Percentiles rank a stretch among this genome's conserved stretches.
Conservation (phyloP, 805 yeast species). For the Yarrowia keelungensis region DNA sequence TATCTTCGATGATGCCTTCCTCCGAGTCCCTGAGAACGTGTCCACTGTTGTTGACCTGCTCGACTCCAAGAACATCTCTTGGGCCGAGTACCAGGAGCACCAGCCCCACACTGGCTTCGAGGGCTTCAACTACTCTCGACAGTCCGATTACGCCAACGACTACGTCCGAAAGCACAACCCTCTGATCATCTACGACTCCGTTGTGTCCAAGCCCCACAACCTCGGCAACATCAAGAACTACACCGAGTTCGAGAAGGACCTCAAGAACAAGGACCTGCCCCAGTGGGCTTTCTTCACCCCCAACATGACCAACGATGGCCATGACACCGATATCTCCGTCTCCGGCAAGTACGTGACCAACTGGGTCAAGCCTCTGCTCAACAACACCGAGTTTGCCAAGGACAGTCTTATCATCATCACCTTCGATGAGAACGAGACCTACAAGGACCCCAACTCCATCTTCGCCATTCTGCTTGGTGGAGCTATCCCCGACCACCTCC, state of each 20-base stretch:
- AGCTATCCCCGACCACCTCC: constrained; percentile 2
- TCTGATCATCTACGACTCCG: constrained; percentile 7
- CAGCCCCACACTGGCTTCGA: constrained; percentile 10
- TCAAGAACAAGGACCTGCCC: constrained; percentile 5
- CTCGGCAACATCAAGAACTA: constrained; percentile 5
- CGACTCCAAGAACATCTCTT: constrained; percentile 13
- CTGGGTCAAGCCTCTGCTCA: constrained; percentile 10
- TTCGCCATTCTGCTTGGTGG: constrained; percentile 8
- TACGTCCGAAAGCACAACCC: constrained; percentile 19
- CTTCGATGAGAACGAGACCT: constrained; percentile 14
- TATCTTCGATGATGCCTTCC: constrained; percentile 8
- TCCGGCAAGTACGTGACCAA: constrained; percentile 2
- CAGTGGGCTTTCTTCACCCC: constrained; percentile 19
- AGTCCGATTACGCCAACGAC: constrained; percentile 9
- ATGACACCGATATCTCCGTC: constrained; percentile 6
- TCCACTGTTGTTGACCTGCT: constrained; percentile 9
- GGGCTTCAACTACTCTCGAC: constrained; percentile 14
- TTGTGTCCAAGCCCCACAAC: constrained; percentile 7
- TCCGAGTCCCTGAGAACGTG: constrained; percentile 3
- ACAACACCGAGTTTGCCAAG: constrained; percentile 3
- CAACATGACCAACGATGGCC: constrained; percentile 14
- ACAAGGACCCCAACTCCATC: constrained; percentile 7
- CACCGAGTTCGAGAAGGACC: constrained; percentile 2
- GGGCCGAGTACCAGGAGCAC: constrained; percentile 13
- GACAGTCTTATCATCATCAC: constrained; percentile 7